Evolutionary conservation across 2,329 filamentous ascomycete species (phyloP).

Genomic region (Verticillium dahliae): DNA sequence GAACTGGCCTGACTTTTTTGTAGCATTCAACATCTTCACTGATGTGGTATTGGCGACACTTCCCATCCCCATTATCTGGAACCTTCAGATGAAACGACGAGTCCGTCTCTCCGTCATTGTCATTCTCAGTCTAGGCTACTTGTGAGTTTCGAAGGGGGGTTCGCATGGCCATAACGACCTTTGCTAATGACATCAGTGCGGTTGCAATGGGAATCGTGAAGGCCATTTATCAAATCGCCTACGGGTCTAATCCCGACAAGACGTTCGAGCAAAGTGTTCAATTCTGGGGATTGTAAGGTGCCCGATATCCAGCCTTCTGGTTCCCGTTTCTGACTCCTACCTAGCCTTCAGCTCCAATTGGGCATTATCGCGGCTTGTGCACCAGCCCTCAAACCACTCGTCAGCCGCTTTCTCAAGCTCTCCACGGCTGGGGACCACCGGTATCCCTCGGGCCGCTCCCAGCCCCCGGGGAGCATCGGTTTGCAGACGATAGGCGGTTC

Average conservation of each 20-base stretch:
- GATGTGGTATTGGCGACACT: slow-evolving; percentile 34
- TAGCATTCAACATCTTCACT: slow-evolving; percentile 33
- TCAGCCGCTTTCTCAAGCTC: slow-evolving; percentile 9
- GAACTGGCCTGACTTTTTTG: not conserved
- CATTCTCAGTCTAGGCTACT: slow-evolving; percentile 34
- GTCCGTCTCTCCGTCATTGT: slow-evolving; percentile 30
- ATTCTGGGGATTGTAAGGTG: not conserved
- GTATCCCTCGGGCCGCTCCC: not conserved
- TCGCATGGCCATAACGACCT: not conserved
- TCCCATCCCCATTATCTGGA: slow-evolving; percentile 33
- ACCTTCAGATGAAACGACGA: slow-evolving; percentile 29
- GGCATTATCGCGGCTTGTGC: slow-evolving; percentile 19
- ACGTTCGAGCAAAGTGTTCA: not conserved
- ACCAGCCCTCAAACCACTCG: slow-evolving; percentile 17
- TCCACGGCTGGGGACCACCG: not conserved
- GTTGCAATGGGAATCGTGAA: slow-evolving; percentile 32
- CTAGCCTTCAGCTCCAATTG: slow-evolving; percentile 18
- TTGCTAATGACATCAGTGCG: slow-evolving; percentile 16
- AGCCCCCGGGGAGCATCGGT: not conserved
- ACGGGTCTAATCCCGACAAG: slow-evolving; percentile 14
- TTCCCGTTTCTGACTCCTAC: not conserved
- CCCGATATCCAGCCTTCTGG: not conserved
- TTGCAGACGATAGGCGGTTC: not conserved
- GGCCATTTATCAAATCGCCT: slow-evolving; percentile 26
- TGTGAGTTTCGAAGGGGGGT: slow-evolving; percentile 17